Percentiles rank a stretch among this genome's conserved stretches.
Evolutionary conservation across 106 monocot species (phyloP).

Genomic region (Phalaenopsis aphrodite): DNA sequence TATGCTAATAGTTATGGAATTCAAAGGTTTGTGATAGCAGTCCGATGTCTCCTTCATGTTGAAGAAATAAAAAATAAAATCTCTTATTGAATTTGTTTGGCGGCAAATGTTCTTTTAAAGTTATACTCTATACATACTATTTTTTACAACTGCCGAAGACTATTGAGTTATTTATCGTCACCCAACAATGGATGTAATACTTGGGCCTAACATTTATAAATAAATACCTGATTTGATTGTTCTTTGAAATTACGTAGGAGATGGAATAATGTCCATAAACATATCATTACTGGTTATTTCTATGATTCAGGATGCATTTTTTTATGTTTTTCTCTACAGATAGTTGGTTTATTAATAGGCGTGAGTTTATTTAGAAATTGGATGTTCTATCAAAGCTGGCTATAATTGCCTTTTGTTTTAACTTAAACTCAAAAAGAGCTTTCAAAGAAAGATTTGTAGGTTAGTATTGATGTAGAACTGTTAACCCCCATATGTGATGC

Average conservation of each 20-base stretch:
- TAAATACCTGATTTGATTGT: not conserved
- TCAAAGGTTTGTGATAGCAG: not conserved
- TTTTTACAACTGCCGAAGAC: not conserved
- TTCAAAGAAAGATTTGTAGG: too few species aligned
- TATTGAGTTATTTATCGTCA: not conserved
- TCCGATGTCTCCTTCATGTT: not conserved
- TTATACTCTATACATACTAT: not conserved
- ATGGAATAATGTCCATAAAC: not conserved
- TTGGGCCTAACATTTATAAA: not conserved
- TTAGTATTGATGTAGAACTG: not conserved
- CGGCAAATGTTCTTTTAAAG: not conserved
- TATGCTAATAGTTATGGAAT: not conserved
- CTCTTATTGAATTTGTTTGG: not conserved
- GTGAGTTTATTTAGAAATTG: not conserved
- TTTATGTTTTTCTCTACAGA: not conserved
- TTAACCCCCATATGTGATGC: too few species aligned
- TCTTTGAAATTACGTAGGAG: not conserved
- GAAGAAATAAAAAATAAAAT: not conserved
- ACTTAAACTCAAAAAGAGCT: too few species aligned
- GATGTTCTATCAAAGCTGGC: too few species aligned
- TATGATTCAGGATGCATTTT: not conserved
- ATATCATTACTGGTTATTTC: not conserved
- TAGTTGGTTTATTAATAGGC: not conserved
- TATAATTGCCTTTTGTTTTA: too few species aligned
- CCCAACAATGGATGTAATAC: not conserved